A percentile compares a stretch with the other conserved stretches of the same genome.
Evolutionary conservation across 768 basidiomycete genomes (phyloP).

Genomic region (Clathrus columnatus): DNA sequence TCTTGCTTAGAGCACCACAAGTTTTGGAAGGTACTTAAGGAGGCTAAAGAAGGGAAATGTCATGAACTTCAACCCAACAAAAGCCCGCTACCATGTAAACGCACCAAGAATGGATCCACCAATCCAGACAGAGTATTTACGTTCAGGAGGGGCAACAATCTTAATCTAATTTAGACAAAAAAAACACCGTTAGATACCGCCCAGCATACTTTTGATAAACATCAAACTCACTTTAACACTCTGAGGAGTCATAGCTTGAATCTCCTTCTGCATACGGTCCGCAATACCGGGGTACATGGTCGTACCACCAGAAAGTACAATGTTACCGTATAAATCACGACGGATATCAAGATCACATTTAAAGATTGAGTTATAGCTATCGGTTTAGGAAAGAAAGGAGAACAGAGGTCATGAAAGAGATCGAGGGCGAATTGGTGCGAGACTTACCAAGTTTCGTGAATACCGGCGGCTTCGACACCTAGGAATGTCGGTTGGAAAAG

Average conservation of each 20-base stretch:
- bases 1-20: conserved; percentile 92
- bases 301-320: conserved; percentile 61
- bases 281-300: conserved; percentile 97
- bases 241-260: conserved; percentile 73
- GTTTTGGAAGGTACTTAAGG: conserved; percentile 93
- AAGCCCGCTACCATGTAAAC: background rate
- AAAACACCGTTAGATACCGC: too few relatives aligned
- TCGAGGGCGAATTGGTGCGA: conserved; percentile 6
- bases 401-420: background rate
- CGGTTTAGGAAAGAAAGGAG: conserved; percentile 2
- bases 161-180: conserved; percentile 45
- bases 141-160: conserved; percentile 88
- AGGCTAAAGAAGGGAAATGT: conserved; percentile 43
- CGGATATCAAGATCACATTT: conserved; percentile 78
- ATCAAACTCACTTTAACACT: conserved; percentile 65
- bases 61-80: conserved; percentile 17
- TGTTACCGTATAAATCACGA: conserved; percentile 72
- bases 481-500: conserved; percentile 54
- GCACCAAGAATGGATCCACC: conserved; percentile 62
- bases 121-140: conserved; percentile 96
- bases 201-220: background rate
- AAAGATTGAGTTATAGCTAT: conserved; percentile 50
- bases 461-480: conserved; percentile 75
- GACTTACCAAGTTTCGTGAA: conserved; percentile 55
- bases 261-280: conserved; percentile 93